Percentiles rank a stretch among this genome's conserved stretches.
These are phyloP conservation scores for Suillus americanus DNA, from an alignment of 768 basidiomycete genomes.

Conservation along the genomic window DNA sequence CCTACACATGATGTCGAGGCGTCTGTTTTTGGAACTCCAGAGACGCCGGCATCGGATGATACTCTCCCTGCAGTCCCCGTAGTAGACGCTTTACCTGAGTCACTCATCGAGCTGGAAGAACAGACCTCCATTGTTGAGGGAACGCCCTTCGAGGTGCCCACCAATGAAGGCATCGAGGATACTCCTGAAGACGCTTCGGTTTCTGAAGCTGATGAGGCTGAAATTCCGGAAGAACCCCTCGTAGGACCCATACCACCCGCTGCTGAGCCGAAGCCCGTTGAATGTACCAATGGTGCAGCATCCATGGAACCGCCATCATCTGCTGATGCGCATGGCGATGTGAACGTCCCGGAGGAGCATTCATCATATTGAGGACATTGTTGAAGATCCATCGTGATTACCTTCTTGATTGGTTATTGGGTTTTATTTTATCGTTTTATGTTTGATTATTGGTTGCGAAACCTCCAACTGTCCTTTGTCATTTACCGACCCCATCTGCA, in stretches of 20 bases:
- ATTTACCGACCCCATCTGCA: slow-evolving; percentile 5
- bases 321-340: not conserved
- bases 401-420: not conserved
- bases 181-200: slow-evolving; percentile 5
- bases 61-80: slow-evolving; percentile 4
- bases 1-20: not conserved
- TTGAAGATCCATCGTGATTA: not conserved
- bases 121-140: slow-evolving; percentile 5
- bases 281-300: not conserved
- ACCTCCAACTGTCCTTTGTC: slow-evolving; percentile 7
- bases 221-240: not conserved
- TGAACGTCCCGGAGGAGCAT: not conserved
- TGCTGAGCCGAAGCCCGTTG: not conserved
- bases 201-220: not conserved
- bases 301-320: not conserved
- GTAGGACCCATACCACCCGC: not conserved
- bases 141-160: not conserved
- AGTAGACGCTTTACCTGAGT: slow-evolving; percentile 7
- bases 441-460: slow-evolving; percentile 5
- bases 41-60: slow-evolving; percentile 5
- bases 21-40: not conserved
- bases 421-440: not conserved
- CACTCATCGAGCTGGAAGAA: slow-evolving; percentile 5
- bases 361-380: not conserved
- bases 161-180: not conserved